Percentiles rank a stretch among this genome's conserved stretches.
Evolutionary conservation across 2,329 filamentous ascomycete species (phyloP).

Genomic region (Paracamarosporium sp.): DNA sequence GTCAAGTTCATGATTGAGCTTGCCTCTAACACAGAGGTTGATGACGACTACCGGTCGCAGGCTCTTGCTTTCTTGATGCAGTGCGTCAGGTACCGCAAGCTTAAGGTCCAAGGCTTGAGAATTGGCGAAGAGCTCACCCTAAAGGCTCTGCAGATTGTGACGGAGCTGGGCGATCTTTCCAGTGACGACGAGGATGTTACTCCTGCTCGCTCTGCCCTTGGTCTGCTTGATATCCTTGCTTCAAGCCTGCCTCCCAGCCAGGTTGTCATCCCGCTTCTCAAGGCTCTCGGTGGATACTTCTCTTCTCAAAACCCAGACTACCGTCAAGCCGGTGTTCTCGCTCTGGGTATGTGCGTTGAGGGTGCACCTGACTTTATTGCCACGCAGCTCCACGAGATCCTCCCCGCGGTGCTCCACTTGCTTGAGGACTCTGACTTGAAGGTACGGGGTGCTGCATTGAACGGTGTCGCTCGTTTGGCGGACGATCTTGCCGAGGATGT

Average conservation of each 20-base stretch:
- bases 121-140: conserved; percentile 86
- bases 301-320: conserved; percentile 75
- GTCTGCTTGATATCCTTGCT: conserved; percentile 86
- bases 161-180: conserved; percentile 79
- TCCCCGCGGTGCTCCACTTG: conserved; percentile 83
- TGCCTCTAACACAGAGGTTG: conserved; percentile 74
- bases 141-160: conserved; percentile 86
- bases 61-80: conserved; percentile 94
- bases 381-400: conserved; percentile 84
- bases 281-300: conserved; percentile 84
- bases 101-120: conserved; percentile 91
- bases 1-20: conserved; percentile 94
- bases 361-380: conserved; percentile 97
- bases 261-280: conserved; percentile 89
- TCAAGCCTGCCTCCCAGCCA: conserved; percentile 90
- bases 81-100: conserved; percentile 86
- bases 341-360: conserved; percentile 92
- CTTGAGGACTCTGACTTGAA: conserved; percentile 83
- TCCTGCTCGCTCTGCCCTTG: conserved; percentile 82
- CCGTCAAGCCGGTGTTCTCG: conserved; percentile 88
- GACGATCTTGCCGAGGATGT: conserved; percentile 94
- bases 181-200: conserved; percentile 83
- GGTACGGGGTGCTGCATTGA: conserved; percentile 86
- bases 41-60: conserved; percentile 87
- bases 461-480: conserved; percentile 86